phyloP scores from a whole-genome alignment of 177 flowering plant species.

The Vitis hybrid region DNA sequence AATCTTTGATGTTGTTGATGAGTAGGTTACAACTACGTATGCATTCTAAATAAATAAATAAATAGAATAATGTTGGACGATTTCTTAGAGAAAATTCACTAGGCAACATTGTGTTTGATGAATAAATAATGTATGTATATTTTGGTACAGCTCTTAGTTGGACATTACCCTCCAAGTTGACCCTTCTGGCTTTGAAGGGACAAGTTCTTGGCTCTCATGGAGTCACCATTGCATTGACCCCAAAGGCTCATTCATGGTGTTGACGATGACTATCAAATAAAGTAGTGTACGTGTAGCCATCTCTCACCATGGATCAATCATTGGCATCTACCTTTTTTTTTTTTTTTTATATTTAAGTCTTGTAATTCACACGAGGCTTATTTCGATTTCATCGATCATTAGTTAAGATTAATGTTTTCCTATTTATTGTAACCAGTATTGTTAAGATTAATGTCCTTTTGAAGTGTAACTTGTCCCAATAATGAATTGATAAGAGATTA shows the following conservation, averaged over 20 bases:
- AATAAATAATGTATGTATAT: neutral
- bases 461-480: too few relatives aligned
- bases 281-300: too few relatives aligned
- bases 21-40: neutral
- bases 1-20: neutral
- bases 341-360: too few relatives aligned
- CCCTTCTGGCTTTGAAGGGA: constrained; percentile 3
- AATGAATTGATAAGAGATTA: too few relatives aligned
- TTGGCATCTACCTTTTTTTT: too few relatives aligned
- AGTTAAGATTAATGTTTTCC: too few relatives aligned
- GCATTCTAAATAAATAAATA: neutral
- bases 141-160: neutral
- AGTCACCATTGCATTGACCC: neutral
- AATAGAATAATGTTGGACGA: neutral
- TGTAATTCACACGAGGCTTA: too few relatives aligned
- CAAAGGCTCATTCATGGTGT: neutral
- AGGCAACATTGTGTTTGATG: neutral
- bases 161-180: constrained; percentile 6
- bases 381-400: too few relatives aligned
- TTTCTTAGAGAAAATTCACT: neutral
- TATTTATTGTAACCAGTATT: too few relatives aligned
- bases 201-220: neutral
- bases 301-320: too few relatives aligned
- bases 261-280: too few relatives aligned
- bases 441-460: too few relatives aligned